Base-by-base conservation (phyloP, 768 basidiomycete genomes). In the Sporobolomyces pararoseus region DNA sequence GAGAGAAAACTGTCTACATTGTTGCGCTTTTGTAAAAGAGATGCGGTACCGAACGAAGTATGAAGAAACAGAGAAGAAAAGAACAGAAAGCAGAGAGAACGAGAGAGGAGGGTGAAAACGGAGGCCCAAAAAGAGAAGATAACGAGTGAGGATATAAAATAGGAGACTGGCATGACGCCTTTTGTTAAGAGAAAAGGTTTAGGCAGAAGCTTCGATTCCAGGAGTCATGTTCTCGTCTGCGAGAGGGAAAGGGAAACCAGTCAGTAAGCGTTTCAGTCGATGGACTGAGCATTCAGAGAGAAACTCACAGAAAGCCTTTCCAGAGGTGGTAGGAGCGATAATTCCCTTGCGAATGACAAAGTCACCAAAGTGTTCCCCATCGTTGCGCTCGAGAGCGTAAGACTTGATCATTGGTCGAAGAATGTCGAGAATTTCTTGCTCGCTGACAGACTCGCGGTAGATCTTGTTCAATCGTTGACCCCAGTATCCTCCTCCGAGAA, bases 401-500 rank as follows among this genome's bases (percentile, higher is more conserved):
- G 85, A 83, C 80, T 91, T 92, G 84, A 99, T 95, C 90, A 99
- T 93, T 0, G 93, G 94, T 65, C 79, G 76, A 29, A 99, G 85
- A 72, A 94, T 94, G 7, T 87, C 87, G 62, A 99, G 81, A 61
- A 77, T 75, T 62, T 77, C 75, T 31, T 74, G 58, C 65, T 76
- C 77, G 61, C 34, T 47, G 55, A 77, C 76, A 19, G 75, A 75
- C 70, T 80, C 80, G 80, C 91, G 84, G 81, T 92, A 97, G 63
- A 96, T 94, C 81, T 97, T 98, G 83, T 95, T 95, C 75, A 99
- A 82, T 13, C 95, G 85, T 79, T 97, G 89, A 44, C 95, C 96
- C 74, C 91, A 84, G 82, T 92, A 96, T 1, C 93, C 93, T 63
- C 95, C 95, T 47, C 96, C 95, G 39, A 99, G 87, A 37, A 98